Evolutionary conservation across 2,329 filamentous ascomycete species (phyloP).

Genomic region (Cordyceps pruinosa): DNA sequence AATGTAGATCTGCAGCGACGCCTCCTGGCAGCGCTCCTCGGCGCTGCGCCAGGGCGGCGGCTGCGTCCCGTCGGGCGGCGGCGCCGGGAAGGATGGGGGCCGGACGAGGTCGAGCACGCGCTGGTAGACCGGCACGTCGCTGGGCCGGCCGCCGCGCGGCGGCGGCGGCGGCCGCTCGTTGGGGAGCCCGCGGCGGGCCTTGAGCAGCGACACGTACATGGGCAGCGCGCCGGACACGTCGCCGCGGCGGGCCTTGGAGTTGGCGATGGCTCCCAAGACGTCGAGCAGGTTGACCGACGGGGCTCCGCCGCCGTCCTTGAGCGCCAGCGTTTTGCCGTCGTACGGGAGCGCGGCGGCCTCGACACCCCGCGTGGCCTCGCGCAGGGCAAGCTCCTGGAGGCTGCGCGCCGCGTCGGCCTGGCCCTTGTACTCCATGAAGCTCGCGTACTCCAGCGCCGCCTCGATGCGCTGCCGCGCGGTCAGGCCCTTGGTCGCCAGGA

Average conservation of each 20-base stretch:
- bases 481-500: constrained; percentile 75
- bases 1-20: constrained; percentile 80
- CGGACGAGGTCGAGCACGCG: constrained; percentile 21
- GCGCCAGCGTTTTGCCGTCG: constrained; percentile 54
- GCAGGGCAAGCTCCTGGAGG: constrained; percentile 69
- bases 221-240: constrained; percentile 66
- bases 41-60: constrained; percentile 60
- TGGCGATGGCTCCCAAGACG: constrained; percentile 69
- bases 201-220: constrained; percentile 77
- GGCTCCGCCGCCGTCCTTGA: constrained; percentile 50
- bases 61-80: constrained; percentile 62
- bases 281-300: constrained; percentile 70
- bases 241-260: constrained; percentile 65
- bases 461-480: constrained; percentile 71
- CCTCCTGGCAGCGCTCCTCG: constrained; percentile 72
- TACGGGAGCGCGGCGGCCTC: constrained; percentile 37
- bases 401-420: constrained; percentile 57
- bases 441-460: constrained; percentile 74
- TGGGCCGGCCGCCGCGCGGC: constrained; percentile 7
- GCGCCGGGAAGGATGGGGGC: constrained; percentile 60
- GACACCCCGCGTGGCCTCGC: constrained; percentile 59
- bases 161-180: constrained; percentile 23
- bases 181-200: constrained; percentile 61
- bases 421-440: constrained; percentile 76
- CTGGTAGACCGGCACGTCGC: constrained; percentile 15